Evolutionary conservation across 345 rosid species (phyloP).

Genomic region (Excoecaria agallocha): DNA sequence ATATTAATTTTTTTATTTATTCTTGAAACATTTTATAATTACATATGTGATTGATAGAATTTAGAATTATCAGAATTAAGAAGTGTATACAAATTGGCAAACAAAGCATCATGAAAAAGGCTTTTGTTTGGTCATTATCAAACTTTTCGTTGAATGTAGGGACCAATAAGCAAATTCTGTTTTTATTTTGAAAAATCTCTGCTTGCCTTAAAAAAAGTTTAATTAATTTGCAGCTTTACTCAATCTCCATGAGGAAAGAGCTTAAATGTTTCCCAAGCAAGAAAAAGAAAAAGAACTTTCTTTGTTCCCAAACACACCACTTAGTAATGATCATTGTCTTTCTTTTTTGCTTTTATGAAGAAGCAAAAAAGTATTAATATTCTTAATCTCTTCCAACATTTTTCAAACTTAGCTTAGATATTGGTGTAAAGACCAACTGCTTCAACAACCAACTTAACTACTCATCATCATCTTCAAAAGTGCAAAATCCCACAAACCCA

Average conservation of each 20-base stretch:
- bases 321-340: neutral
- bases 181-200: slow-evolving; percentile 6
- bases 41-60: no score
- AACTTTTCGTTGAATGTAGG: slow-evolving; percentile 27
- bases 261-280: slow-evolving; percentile 26
- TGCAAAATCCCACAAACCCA: neutral
- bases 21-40: no score
- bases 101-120: slow-evolving; percentile 13
- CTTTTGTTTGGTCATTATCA: slow-evolving; percentile 17
- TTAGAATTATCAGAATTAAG: no score
- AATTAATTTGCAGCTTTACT: slow-evolving; percentile 27
- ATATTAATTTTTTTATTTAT: no score
- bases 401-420: neutral
- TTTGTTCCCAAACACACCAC: slow-evolving; percentile 15
- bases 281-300: slow-evolving; percentile 10
- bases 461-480: slow-evolving; percentile 16
- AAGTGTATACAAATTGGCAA: slow-evolving; percentile 12
- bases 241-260: slow-evolving; percentile 21
- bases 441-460: slow-evolving; percentile 36
- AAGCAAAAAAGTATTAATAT: neutral
- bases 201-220: slow-evolving; percentile 18
- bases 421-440: slow-evolving; percentile 30
- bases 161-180: slow-evolving; percentile 15
- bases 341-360: slow-evolving; percentile 6
- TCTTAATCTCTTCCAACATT: neutral